Evolutionary conservation across 1,284 basidiomycete genomes (phyloP).

Genomic region (Ustilago trichophora): DNA sequence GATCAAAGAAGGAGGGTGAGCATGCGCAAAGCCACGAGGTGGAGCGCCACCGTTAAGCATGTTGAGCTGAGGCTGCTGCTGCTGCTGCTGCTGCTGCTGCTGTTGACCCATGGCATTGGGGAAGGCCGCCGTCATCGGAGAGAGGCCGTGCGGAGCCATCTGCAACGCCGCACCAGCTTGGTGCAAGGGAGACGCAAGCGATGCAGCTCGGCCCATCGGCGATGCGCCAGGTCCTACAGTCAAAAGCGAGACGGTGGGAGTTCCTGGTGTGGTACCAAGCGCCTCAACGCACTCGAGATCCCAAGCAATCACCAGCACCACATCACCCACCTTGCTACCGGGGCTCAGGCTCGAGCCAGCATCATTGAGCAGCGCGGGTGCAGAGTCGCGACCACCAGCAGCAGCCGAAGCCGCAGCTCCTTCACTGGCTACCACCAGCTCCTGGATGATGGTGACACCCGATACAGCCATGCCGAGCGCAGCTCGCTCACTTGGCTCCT

Average conservation of each 20-base stretch:
- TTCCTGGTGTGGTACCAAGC: slow-evolving; percentile 52
- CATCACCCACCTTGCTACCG: slow-evolving; percentile 65
- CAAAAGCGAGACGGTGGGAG: slow-evolving; percentile 57
- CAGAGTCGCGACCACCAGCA: slow-evolving; percentile 10
- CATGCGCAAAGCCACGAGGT: slow-evolving; percentile 16
- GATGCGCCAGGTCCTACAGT: slow-evolving; percentile 34
- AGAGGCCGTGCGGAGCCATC: slow-evolving; percentile 22
- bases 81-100: too few relatives aligned
- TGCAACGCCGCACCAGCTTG: slow-evolving; percentile 18
- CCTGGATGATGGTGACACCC: slow-evolving; percentile 66
- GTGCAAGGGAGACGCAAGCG: slow-evolving; percentile 42
- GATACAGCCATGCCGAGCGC: slow-evolving; percentile 65
- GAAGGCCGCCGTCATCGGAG: slow-evolving; percentile 36
- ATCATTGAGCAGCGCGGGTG: slow-evolving; percentile 26
- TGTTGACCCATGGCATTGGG: slow-evolving; percentile 16
- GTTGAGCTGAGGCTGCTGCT: slow-evolving; percentile 30
- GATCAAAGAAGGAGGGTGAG: slow-evolving; percentile 43
- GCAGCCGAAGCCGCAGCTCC: slow-evolving; percentile 10
- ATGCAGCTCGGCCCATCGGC: slow-evolving; percentile 30
- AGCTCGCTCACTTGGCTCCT: slow-evolving; percentile 63
- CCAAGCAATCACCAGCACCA: slow-evolving; percentile 67
- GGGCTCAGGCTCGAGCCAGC: slow-evolving; percentile 45
- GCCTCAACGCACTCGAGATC: slow-evolving; percentile 66
- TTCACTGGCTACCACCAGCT: slow-evolving; percentile 65
- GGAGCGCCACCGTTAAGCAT: slow-evolving; percentile 14